Percentiles rank a stretch among this genome's conserved stretches.
Evolutionary conservation across 2,329 filamentous ascomycete genomes (phyloP).

Genomic region (Chrysoporthe cubensis): DNA sequence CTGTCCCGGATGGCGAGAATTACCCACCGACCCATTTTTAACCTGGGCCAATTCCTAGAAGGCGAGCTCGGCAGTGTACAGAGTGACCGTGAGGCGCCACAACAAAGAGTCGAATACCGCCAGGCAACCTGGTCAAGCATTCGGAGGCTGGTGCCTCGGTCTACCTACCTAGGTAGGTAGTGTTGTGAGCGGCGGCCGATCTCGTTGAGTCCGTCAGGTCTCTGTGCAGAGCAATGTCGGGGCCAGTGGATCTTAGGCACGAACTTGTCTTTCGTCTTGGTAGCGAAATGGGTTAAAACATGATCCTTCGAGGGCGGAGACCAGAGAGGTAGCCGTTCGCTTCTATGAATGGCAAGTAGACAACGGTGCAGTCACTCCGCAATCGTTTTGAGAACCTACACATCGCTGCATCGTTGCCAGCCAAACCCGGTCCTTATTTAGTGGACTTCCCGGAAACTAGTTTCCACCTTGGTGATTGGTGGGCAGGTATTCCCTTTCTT

Average conservation of each 20-base stretch:
- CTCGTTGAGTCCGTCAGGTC: not conserved
- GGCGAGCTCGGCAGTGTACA: not conserved
- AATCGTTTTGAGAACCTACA: too few relatives aligned
- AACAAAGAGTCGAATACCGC: not conserved
- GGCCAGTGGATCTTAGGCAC: not conserved
- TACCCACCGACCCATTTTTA: not conserved
- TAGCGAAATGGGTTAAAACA: not conserved
- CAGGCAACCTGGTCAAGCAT: not conserved
- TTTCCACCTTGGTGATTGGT: not conserved
- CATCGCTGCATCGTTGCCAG: not conserved
- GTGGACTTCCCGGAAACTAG: too few relatives aligned
- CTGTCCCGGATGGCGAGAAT: not conserved
- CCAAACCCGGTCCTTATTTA: not conserved
- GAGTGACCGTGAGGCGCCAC: not conserved
- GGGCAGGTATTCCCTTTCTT: not conserved
- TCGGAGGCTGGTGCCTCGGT: not conserved
- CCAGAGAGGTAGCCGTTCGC: not conserved
- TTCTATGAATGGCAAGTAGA: too few relatives aligned
- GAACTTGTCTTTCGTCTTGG: not conserved
- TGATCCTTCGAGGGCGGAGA: not conserved
- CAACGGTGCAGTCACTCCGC: not conserved
- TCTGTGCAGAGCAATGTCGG: not conserved
- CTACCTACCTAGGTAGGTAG: not conserved
- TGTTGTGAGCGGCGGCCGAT: not conserved
- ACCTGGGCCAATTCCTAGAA: not conserved